These are phyloP conservation scores for Amanita rubescens DNA, from an alignment of 768 basidiomycete species.

Conservation along the genomic window DNA sequence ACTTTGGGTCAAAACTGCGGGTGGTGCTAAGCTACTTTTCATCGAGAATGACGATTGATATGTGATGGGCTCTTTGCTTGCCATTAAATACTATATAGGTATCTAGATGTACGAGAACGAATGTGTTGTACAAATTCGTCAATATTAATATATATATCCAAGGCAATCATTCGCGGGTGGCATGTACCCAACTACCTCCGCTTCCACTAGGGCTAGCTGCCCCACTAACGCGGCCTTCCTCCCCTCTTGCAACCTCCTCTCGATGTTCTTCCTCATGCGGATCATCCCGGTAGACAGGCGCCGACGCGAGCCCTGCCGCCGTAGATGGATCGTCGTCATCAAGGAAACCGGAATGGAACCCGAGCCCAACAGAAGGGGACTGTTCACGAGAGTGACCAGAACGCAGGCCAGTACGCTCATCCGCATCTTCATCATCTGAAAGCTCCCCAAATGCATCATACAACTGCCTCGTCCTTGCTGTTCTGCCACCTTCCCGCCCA, in stretches of 20 bases:
- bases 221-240: slow-evolving; percentile 13
- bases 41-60: slow-evolving; percentile 20
- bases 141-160: slow-evolving; percentile 4
- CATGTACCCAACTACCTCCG: slow-evolving; percentile 75
- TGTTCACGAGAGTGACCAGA: slow-evolving; percentile 4
- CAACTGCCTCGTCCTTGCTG: slow-evolving; percentile 76
- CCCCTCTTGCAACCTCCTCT: slow-evolving; percentile 1
- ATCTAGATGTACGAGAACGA: slow-evolving; percentile 9
- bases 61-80: slow-evolving; percentile 4
- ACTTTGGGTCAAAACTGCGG: slow-evolving; percentile 77
- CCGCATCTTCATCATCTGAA: slow-evolving; percentile 72
- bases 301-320: slow-evolving; percentile 20
- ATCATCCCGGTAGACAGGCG: slow-evolving; percentile 47
- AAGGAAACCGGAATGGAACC: slow-evolving; percentile 75
- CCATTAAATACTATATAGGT: slow-evolving; percentile 5
- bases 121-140: slow-evolving; percentile 2
- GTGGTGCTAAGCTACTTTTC: slow-evolving; percentile 75
- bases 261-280: slow-evolving; percentile 28
- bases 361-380: slow-evolving; percentile 31
- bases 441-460: slow-evolving; percentile 96
- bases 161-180: slow-evolving; percentile 23
- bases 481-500: slow-evolving; percentile 39
- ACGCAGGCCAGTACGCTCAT: slow-evolving; percentile 64
- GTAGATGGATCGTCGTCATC: slow-evolving; percentile 62
- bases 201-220: slow-evolving; percentile 37